Conservation (phyloP, 305 asterid genomes). For the Lippia alba region DNA sequence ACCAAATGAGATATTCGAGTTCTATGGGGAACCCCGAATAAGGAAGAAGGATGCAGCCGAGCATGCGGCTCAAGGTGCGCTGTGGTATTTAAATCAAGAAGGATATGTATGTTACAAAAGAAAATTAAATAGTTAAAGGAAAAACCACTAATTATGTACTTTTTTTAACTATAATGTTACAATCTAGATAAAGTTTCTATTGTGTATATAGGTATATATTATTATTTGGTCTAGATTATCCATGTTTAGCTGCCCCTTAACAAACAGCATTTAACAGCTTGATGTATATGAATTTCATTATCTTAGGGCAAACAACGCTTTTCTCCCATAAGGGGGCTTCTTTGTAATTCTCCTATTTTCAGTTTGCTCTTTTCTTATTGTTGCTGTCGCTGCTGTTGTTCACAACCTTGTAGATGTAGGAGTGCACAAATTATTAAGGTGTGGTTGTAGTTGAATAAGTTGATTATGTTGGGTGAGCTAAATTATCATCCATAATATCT, state of each 20-base stretch:
- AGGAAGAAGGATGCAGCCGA: slow-evolving; percentile 88
- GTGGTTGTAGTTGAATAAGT: too few species aligned
- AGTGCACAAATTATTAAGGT: too few species aligned
- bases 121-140: slow-evolving; percentile 2
- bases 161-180: background rate
- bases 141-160: background rate
- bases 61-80: slow-evolving; percentile 81
- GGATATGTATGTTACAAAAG: slow-evolving; percentile 52
- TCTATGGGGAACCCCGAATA: slow-evolving; percentile 60
- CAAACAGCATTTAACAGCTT: slow-evolving; percentile 1
- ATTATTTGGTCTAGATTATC: slow-evolving; percentile 10
- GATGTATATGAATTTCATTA: slow-evolving; percentile 23
- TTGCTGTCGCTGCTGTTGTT: too few species aligned
- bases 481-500: too few species aligned
- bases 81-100: slow-evolving; percentile 71
- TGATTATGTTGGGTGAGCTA: too few species aligned
- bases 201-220: slow-evolving; percentile 19
- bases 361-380: too few species aligned
- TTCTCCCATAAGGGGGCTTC: background rate
- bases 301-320: slow-evolving; percentile 8
- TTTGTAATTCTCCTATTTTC: too few species aligned
- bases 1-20: slow-evolving; percentile 51
- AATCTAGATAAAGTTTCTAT: background rate
- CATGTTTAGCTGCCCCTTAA: slow-evolving; percentile 2
- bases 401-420: too few species aligned